Percentiles rank a stretch among this genome's conserved stretches.
Conservation (phyloP, 345 rosid species). For the Draba incana region DNA sequence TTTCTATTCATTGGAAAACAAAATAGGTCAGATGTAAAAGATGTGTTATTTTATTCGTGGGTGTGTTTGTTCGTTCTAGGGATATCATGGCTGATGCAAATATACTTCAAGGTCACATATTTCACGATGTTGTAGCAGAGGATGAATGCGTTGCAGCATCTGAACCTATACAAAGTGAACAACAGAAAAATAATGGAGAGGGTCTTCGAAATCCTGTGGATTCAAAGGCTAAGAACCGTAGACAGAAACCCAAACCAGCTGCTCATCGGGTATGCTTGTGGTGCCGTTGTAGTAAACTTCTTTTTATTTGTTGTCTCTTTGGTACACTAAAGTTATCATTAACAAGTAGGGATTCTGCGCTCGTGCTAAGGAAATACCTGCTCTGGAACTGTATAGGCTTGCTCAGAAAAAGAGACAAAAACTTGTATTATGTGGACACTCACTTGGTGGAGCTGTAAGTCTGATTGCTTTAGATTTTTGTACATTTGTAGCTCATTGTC, state of each 20-base stretch:
- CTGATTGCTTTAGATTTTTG: neutral
- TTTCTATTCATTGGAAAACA: no score
- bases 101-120: no score
- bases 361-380: constrained; percentile 98
- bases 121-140: no score
- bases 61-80: no score
- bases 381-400: constrained; percentile 91
- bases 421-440: constrained; percentile 96
- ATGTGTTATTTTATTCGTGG: no score
- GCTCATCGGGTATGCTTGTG: constrained; percentile 80
- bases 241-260: constrained; percentile 80
- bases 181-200: no score
- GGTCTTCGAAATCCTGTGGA: constrained; percentile 50
- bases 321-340: constrained; percentile 21
- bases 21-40: no score
- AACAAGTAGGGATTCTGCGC: constrained; percentile 79
- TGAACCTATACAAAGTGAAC: no score
- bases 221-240: constrained; percentile 55
- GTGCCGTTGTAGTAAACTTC: neutral
- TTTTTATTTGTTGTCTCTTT: constrained; percentile 1
- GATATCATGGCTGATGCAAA: no score
- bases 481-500: constrained; percentile 16
- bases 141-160: no score
- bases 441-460: constrained; percentile 99
- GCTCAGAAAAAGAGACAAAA: constrained; percentile 92